Conservation (phyloP, 768 basidiomycete species). For the Mycena olivaceomarginata region DNA sequence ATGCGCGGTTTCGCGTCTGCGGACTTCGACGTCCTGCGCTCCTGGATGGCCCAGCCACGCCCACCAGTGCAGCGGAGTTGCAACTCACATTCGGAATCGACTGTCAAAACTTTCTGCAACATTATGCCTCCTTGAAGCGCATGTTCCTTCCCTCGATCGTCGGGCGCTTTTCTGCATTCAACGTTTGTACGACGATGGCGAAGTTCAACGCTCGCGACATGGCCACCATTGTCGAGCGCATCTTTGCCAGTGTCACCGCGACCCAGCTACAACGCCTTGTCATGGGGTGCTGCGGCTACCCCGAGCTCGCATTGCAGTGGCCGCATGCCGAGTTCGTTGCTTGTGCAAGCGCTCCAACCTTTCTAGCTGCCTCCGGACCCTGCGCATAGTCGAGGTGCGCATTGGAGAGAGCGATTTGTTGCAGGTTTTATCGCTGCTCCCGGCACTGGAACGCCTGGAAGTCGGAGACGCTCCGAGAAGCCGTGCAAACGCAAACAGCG, state of each 20-base stretch:
- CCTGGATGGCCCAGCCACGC: conserved; percentile 15
- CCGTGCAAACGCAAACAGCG: neutral
- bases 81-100: conserved; percentile 14
- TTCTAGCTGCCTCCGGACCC: conserved; percentile 5
- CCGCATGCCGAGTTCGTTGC: conserved; percentile 19
- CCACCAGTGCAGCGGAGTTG: conserved; percentile 7
- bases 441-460: conserved; percentile 25
- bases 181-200: neutral
- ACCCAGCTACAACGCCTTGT: neutral
- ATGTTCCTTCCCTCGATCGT: conserved; percentile 17
- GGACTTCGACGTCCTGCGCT: conserved; percentile 3
- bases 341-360: conserved; percentile 22
- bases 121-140: conserved; percentile 11
- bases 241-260: conserved; percentile 14
- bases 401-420: neutral
- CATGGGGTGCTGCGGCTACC: neutral
- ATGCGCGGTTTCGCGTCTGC: neutral
- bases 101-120: neutral
- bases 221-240: neutral
- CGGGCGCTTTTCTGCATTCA: neutral
- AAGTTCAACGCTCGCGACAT: neutral
- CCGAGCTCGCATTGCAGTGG: conserved; percentile 12
- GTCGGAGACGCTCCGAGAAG: neutral
- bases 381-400: conserved; percentile 21
- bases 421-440: conserved; percentile 23